Percentiles rank a stretch among this genome's conserved stretches.
These are phyloP conservation scores for Apophysomyces variabilis DNA, from an alignment of 371 early-diverging fungal genomes.

Conservation along the genomic window DNA sequence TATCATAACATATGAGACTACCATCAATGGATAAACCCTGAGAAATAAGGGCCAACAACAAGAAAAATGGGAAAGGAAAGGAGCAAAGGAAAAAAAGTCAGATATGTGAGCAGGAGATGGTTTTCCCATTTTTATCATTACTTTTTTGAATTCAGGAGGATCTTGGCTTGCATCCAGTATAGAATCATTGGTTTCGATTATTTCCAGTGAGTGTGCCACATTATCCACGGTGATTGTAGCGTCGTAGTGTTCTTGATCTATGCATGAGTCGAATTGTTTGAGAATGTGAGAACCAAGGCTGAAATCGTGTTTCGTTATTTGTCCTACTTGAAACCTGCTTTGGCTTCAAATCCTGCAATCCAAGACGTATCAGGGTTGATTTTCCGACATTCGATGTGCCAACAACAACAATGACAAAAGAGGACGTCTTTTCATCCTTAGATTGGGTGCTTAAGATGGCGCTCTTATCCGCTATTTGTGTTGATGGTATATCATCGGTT, in stretches of 20 bases:
- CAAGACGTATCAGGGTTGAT: slow-evolving; percentile 42
- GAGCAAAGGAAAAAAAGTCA: background rate
- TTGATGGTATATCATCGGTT: slow-evolving; percentile 6
- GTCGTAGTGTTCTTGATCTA: slow-evolving; percentile 39
- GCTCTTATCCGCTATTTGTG: slow-evolving; percentile 10
- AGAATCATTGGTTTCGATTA: slow-evolving; percentile 35
- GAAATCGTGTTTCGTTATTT: slow-evolving; percentile 20
- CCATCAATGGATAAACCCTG: slow-evolving; percentile 37
- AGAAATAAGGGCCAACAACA: slow-evolving; percentile 3
- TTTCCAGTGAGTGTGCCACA: slow-evolving; percentile 28
- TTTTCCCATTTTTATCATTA: slow-evolving; percentile 17
- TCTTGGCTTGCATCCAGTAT: slow-evolving; percentile 28
- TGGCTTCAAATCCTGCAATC: slow-evolving; percentile 31
- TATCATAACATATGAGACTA: slow-evolving; percentile 47
- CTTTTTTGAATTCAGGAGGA: slow-evolving; percentile 33
- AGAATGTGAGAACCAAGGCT: background rate
- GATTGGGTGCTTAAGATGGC: too few species aligned
- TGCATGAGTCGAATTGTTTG: background rate
- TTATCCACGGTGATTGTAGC: slow-evolving; percentile 27
- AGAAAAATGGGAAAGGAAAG: slow-evolving; percentile 1
- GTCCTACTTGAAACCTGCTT: slow-evolving; percentile 30
- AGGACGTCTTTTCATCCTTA: background rate
- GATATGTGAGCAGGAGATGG: background rate
- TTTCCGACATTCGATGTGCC: slow-evolving; percentile 44
- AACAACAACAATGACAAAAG: slow-evolving; percentile 34